These are phyloP conservation scores for Onygena corvina DNA, from an alignment of 2,329 filamentous ascomycete species.

Conservation along the genomic window DNA sequence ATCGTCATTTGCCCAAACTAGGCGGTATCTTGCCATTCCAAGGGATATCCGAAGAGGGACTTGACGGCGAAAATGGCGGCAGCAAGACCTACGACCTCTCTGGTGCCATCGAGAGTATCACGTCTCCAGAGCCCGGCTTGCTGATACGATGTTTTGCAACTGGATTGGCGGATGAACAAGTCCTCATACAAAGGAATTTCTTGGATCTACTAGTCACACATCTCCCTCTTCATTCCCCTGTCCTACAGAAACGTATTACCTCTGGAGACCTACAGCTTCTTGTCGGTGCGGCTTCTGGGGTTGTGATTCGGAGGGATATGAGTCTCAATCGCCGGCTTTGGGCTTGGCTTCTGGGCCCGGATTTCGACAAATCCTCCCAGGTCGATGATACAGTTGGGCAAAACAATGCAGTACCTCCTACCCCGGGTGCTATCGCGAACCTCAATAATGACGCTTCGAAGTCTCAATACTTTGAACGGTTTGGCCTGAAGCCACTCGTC, in stretches of 20 bases:
- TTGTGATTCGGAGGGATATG: slow-evolving; percentile 88
- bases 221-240: slow-evolving; percentile 68
- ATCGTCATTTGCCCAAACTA: slow-evolving; percentile 64
- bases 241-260: slow-evolving; percentile 65
- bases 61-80: slow-evolving; percentile 18
- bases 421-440: slow-evolving; percentile 19
- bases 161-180: slow-evolving; percentile 72
- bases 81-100: slow-evolving; percentile 21
- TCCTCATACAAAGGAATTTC: slow-evolving; percentile 87
- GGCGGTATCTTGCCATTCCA: slow-evolving; percentile 28
- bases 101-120: slow-evolving; percentile 37
- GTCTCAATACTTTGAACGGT: slow-evolving; percentile 71
- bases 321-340: slow-evolving; percentile 89
- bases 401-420: slow-evolving; percentile 21
- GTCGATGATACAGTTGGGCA: slow-evolving; percentile 24
- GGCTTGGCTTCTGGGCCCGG: slow-evolving; percentile 88
- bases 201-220: slow-evolving; percentile 85
- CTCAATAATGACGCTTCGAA: slow-evolving; percentile 42
- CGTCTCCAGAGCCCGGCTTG: slow-evolving; percentile 74
- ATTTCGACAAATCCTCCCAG: slow-evolving; percentile 34
- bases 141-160: slow-evolving; percentile 85
- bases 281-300: slow-evolving; percentile 68
- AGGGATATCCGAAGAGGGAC: neutral
- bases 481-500: slow-evolving; percentile 62
- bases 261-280: slow-evolving; percentile 67